phyloP scores from a whole-genome alignment of 1,139 yeast species.

The Pichia sp. region DNA sequence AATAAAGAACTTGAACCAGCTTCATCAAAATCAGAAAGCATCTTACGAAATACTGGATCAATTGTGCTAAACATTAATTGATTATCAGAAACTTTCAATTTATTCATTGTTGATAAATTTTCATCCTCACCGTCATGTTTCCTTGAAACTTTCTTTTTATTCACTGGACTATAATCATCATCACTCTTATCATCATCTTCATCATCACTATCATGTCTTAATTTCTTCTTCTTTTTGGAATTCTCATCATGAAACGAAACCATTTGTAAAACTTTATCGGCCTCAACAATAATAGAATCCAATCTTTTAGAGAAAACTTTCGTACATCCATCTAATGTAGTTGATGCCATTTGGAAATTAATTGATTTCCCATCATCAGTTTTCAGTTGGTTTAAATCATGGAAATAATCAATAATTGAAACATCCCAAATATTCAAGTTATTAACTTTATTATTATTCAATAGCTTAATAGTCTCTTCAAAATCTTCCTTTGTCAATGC shows the following conservation, averaged over 20 bases:
- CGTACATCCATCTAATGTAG: conserved; percentile 77
- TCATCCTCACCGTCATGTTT: conserved; percentile 1
- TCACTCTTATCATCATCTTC: conserved; percentile 24
- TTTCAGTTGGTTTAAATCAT: conserved; percentile 53
- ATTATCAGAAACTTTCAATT: conserved; percentile 7
- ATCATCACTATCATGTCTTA: conserved; percentile 7
- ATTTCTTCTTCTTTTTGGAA: conserved; percentile 18
- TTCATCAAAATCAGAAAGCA: conserved; percentile 88
- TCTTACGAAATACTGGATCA: conserved; percentile 85
- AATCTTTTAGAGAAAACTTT: conserved; percentile 77
- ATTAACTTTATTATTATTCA: conserved; percentile 80
- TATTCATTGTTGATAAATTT: neutral
- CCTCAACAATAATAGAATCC: conserved; percentile 82
- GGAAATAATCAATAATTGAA: conserved; percentile 82
- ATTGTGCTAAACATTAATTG: conserved; percentile 8
- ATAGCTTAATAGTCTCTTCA: conserved; percentile 85
- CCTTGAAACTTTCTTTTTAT: conserved; percentile 6
- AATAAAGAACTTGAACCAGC: conserved; percentile 88
- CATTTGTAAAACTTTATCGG: conserved; percentile 52
- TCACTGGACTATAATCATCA: conserved; percentile 27
- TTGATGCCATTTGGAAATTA: conserved; percentile 70
- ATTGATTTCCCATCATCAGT: conserved; percentile 45
- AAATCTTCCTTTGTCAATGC: conserved; percentile 31
- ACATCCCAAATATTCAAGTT: conserved; percentile 71
- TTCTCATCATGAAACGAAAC: conserved; percentile 28